phyloP scores from a whole-genome alignment of 1,139 yeast genomes.

The Candida gigantensis region DNA sequence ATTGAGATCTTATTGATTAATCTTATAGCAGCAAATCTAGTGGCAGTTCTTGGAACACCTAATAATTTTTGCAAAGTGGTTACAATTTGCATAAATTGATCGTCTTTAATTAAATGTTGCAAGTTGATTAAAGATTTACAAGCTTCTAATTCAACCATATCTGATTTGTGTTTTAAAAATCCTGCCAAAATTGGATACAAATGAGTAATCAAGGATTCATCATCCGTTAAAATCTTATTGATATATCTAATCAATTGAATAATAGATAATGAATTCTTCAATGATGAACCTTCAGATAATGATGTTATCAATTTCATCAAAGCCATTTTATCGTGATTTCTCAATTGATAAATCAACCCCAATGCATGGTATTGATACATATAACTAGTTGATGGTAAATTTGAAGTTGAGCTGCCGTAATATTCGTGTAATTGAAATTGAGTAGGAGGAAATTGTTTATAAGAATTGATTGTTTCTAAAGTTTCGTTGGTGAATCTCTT shows the following conservation, averaged over 20 bases:
- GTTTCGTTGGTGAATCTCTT: conserved; percentile 93
- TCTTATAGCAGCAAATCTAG: conserved; percentile 92
- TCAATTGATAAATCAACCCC: conserved; percentile 83
- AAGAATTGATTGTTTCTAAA: conserved; percentile 77
- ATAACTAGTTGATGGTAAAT: conserved; percentile 66
- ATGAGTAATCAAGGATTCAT: conserved; percentile 53
- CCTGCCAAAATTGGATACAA: conserved; percentile 66
- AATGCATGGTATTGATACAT: conserved; percentile 95
- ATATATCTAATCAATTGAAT: conserved; percentile 85
- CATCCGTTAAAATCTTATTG: conserved; percentile 65
- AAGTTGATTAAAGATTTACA: conserved; percentile 75
- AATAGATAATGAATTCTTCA: conserved; percentile 75
- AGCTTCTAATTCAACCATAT: conserved; percentile 93
- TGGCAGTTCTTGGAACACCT: conserved; percentile 85
- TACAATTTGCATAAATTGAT: conserved; percentile 66
- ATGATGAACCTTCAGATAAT: conserved; percentile 60
- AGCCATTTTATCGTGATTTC: conserved; percentile 93
- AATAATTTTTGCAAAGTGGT: conserved; percentile 73
- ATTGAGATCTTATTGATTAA: conserved; percentile 82
- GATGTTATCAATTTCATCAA: conserved; percentile 86
- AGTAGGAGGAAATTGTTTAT: conserved; percentile 64
- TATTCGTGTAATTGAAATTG: conserved; percentile 57
- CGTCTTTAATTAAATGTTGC: conserved; percentile 58
- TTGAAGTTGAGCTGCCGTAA: conserved; percentile 51
- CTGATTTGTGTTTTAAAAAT: conserved; percentile 80